These are phyloP conservation scores for Fusarium pilosicola DNA, from an alignment of 2,329 filamentous ascomycete genomes.

Conservation along the genomic window DNA sequence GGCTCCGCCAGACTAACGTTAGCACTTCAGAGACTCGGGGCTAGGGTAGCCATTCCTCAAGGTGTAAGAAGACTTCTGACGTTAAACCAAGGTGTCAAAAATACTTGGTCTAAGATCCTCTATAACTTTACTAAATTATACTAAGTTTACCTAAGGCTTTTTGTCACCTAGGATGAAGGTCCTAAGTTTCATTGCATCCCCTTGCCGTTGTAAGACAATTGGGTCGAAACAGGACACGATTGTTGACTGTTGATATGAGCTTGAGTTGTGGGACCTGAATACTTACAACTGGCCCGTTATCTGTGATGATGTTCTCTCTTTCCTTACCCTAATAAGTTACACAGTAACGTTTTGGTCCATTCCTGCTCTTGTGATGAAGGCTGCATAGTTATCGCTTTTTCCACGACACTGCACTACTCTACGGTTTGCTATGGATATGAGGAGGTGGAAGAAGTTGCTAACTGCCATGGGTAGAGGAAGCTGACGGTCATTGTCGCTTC, in stretches of 20 bases:
- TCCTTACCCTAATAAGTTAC: not conserved
- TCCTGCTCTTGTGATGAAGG: not conserved
- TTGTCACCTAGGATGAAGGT: no score
- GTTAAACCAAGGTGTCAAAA: no score
- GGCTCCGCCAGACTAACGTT: slow-evolving; percentile 22
- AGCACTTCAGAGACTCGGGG: slow-evolving; percentile 4
- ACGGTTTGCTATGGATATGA: not conserved
- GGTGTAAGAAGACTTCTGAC: no score
- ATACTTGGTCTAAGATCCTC: no score
- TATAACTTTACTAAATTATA: no score
- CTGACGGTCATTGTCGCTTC: not conserved
- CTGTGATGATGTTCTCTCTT: not conserved
- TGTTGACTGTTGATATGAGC: slow-evolving; percentile 8
- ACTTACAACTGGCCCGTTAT: not conserved
- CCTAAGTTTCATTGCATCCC: no score
- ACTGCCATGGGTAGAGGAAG: not conserved
- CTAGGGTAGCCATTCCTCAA: not conserved
- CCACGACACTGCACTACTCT: not conserved
- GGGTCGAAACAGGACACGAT: slow-evolving; percentile 20
- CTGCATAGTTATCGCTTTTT: not conserved
- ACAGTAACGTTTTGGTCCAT: not conserved
- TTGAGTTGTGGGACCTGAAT: not conserved
- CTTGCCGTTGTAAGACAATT: slow-evolving; percentile 16
- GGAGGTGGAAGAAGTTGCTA: not conserved
- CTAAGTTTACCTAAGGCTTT: no score